A percentile compares a stretch with the other conserved stretches of the same genome.
Conservation (phyloP, 2,329 filamentous ascomycete species). For the Phyllosticta ampelicida region DNA sequence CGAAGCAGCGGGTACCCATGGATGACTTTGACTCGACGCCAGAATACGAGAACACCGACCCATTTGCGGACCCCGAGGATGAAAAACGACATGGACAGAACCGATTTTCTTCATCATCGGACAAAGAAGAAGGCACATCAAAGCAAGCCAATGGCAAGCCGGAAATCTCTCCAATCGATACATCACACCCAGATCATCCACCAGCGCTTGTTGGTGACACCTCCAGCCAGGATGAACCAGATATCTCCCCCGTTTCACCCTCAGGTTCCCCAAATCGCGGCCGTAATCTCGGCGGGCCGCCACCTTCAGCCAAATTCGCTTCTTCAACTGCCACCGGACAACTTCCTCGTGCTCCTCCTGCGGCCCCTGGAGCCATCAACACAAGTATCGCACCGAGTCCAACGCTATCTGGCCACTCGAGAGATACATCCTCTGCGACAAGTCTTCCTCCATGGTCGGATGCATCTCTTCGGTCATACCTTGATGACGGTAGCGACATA, state of each 20-base stretch:
- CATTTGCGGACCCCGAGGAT: conserved; percentile 29
- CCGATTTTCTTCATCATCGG: not conserved
- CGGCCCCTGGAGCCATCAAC: conserved; percentile 17
- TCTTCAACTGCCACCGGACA: conserved; percentile 13
- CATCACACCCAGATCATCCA: conserved; percentile 30
- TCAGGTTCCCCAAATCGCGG: conserved; percentile 13
- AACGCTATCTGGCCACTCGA: conserved; percentile 32
- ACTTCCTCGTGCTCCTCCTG: not conserved
- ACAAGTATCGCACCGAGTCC: conserved; percentile 19
- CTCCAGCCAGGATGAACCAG: conserved; percentile 53
- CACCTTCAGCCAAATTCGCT: conserved; percentile 17
- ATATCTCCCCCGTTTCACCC: conserved; percentile 21
- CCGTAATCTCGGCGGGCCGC: conserved; percentile 14
- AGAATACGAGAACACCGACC: conserved; percentile 36
- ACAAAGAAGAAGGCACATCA: not conserved
- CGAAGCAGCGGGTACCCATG: conserved; percentile 53
- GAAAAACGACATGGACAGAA: conserved; percentile 20
- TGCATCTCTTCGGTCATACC: conserved; percentile 71
- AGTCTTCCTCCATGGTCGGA: conserved; percentile 72
- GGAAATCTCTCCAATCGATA: conserved; percentile 12
- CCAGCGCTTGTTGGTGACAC: conserved; percentile 60
- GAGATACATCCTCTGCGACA: conserved; percentile 41
- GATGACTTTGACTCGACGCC: conserved; percentile 59
- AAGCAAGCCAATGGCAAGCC: conserved; percentile 6
- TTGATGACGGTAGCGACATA: conserved; percentile 82